Evolutionary conservation across 306 rosid genomes (phyloP).

Genomic region (Lagenaria siceraria): DNA sequence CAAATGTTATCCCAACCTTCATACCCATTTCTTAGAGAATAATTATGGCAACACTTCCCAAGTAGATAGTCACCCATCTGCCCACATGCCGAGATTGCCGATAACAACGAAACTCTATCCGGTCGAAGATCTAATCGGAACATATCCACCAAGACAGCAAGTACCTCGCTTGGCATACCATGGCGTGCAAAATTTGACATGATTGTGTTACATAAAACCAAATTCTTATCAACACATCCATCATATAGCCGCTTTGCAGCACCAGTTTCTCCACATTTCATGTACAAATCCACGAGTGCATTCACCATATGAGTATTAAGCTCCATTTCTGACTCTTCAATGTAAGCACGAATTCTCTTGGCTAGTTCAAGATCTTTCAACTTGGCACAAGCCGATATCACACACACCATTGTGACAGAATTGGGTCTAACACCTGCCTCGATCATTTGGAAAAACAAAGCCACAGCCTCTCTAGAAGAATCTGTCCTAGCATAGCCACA

Average conservation of each 20-base stretch:
- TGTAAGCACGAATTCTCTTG: conserved; percentile 25
- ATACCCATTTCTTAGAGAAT: conserved; percentile 48
- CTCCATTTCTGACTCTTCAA: conserved; percentile 34
- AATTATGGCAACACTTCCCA: conserved; percentile 57
- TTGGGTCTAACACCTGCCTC: conserved; percentile 39
- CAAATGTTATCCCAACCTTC: conserved; percentile 55
- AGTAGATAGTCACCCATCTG: conserved; percentile 39
- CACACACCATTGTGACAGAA: conserved; percentile 54
- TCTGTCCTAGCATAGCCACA: conserved; percentile 52
- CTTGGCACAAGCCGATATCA: conserved; percentile 70
- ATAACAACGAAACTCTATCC: conserved; percentile 53
- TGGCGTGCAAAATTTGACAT: conserved; percentile 56
- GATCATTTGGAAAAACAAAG: conserved; percentile 64
- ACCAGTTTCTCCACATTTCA: conserved; percentile 57
- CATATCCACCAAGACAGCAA: conserved; percentile 33
- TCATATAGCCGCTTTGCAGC: conserved; percentile 35
- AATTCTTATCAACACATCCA: conserved; percentile 32
- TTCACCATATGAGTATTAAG: conserved; percentile 42
- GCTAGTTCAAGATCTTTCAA: conserved; percentile 57
- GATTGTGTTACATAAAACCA: conserved; percentile 67
- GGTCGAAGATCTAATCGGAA: conserved; percentile 35
- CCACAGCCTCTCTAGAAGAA: conserved; percentile 38
- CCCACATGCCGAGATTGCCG: conserved; percentile 48
- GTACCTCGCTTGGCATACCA: conserved; percentile 40
- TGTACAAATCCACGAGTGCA: conserved; percentile 65